A percentile compares a stretch with the other conserved stretches of the same genome.
These are phyloP conservation scores for Candida neerlandica DNA, from an alignment of 1,139 yeast species.

Conservation along the genomic window DNA sequence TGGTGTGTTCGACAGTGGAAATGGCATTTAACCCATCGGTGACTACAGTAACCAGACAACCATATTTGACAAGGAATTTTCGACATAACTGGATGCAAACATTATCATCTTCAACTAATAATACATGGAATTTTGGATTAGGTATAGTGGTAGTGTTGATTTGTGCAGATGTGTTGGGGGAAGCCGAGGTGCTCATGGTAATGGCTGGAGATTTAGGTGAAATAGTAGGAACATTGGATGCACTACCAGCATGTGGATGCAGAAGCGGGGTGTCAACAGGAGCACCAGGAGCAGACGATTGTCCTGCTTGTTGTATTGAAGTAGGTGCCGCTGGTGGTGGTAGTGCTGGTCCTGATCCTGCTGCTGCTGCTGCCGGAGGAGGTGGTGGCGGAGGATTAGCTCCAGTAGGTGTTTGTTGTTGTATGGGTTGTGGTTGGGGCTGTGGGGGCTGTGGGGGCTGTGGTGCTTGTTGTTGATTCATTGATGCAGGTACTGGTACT, in stretches of 20 bases:
- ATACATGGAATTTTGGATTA: constrained; percentile 62
- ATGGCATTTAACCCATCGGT: constrained; percentile 92
- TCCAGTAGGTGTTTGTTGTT: background rate
- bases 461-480: background rate
- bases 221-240: constrained; percentile 14
- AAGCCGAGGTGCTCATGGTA: constrained; percentile 2
- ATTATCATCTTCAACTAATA: constrained; percentile 84
- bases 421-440: background rate
- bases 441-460: background rate
- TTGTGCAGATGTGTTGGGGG: constrained; percentile 14
- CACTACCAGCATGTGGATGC: background rate
- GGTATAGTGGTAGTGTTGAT: constrained; percentile 35
- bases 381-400: constrained; percentile 5
- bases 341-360: background rate
- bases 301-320: background rate
- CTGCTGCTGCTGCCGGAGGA: background rate
- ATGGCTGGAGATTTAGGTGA: constrained; percentile 16
- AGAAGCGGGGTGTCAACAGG: background rate
- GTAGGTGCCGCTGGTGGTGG: background rate
- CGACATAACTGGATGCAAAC: constrained; percentile 79
- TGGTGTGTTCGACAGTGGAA: constrained; percentile 70
- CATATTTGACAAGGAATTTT: constrained; percentile 80
- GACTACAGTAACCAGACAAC: constrained; percentile 90
- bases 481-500: background rate
- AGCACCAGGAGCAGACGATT: background rate